Conservation (phyloP, 2,329 filamentous ascomycete species). For the Pseudogymnoascus sp. region DNA sequence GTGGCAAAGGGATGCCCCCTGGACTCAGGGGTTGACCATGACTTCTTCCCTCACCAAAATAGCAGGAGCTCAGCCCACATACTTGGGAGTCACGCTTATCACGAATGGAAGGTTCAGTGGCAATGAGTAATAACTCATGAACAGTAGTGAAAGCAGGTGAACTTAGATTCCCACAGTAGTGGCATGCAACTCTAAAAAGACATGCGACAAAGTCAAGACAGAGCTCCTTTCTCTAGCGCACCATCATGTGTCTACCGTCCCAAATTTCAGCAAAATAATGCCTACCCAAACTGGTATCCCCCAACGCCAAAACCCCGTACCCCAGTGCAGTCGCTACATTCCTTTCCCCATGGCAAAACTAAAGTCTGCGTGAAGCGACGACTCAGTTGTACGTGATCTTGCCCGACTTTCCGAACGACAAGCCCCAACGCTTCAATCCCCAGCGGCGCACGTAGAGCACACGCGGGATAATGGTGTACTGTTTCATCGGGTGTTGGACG, state of each 20-base stretch:
- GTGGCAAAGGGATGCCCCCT: too few relatives aligned
- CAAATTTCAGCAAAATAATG: background rate
- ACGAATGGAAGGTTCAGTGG: background rate
- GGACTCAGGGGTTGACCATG: background rate
- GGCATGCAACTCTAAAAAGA: background rate
- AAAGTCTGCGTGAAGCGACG: background rate
- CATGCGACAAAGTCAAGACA: background rate
- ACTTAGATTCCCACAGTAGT: background rate
- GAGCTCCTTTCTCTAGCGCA: background rate
- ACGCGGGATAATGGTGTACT: slow-evolving; percentile 19
- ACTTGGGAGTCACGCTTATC: background rate
- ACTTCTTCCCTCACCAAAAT: background rate
- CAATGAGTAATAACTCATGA: background rate
- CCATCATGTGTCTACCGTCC: background rate
- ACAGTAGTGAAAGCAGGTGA: background rate
- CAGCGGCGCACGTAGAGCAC: slow-evolving; percentile 20
- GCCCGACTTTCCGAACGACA: slow-evolving; percentile 17
- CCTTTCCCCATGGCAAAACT: background rate
- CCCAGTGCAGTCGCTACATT: background rate
- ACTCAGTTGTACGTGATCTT: slow-evolving; percentile 12
- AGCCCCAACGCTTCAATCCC: slow-evolving; percentile 18
- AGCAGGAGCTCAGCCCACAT: background rate
- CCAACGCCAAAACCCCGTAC: background rate
- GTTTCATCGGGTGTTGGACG: slow-evolving; percentile 17
- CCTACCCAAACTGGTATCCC: background rate